phyloP scores from a whole-genome alignment of 108 stramenopile species.

The Discostella stelligeroides region DNA sequence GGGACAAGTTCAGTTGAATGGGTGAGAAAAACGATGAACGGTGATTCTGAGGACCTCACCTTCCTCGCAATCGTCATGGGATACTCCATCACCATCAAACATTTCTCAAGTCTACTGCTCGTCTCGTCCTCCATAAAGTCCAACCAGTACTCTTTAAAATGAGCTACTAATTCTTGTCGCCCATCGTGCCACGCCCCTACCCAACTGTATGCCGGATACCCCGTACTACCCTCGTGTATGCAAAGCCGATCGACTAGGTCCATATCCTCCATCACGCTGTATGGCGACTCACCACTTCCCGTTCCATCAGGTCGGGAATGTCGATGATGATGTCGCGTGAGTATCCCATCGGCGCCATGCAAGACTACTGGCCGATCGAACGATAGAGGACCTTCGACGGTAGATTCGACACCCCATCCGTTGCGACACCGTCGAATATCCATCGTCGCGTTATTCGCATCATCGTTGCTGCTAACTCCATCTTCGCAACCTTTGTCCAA shows the following conservation, averaged over 20 bases:
- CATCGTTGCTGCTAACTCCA: background rate
- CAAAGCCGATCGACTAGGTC: conserved; percentile 36
- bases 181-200: conserved; percentile 61
- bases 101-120: conserved; percentile 55
- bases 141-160: conserved; percentile 56
- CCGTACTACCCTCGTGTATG: conserved; percentile 48
- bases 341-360: conserved; percentile 72
- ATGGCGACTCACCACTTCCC: conserved; percentile 29
- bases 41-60: too few species aligned
- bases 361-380: conserved; percentile 68
- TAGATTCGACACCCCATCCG: conserved; percentile 50
- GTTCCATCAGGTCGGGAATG: conserved; percentile 2
- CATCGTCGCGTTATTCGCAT: background rate
- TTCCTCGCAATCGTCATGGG: conserved; percentile 80
- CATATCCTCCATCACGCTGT: conserved; percentile 63
- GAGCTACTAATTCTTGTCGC: conserved; percentile 56
- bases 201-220: conserved; percentile 61
- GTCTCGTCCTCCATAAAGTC: conserved; percentile 74
- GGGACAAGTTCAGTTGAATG: background rate
- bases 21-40: too few species aligned
- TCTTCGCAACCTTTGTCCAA: conserved; percentile 9
- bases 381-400: conserved; percentile 36
- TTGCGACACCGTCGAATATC: background rate
- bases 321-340: conserved; percentile 39
- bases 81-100: conserved; percentile 70